Percentiles rank a stretch among this genome's conserved stretches.
phyloP scores from a whole-genome alignment of 1,139 yeast species.

The Petasospora fabianii region DNA sequence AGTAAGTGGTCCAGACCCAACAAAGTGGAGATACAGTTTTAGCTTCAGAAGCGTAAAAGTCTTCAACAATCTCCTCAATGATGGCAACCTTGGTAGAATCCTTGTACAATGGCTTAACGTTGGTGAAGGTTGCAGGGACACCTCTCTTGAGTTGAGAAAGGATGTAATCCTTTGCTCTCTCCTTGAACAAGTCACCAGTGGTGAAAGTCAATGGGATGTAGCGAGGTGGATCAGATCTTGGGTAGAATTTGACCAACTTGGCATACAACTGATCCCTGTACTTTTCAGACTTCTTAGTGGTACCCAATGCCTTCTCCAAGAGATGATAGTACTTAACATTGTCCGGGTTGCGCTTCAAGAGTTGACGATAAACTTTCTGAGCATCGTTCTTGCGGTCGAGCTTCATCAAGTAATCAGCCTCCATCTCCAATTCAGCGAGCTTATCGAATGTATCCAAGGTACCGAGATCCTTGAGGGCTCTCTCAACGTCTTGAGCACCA shows the following conservation, averaged over 20 bases:
- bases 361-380: slow-evolving; percentile 58
- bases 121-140: slow-evolving; percentile 87
- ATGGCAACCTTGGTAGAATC: slow-evolving; percentile 43
- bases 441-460: slow-evolving; percentile 64
- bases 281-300: slow-evolving; percentile 35
- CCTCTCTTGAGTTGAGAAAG: slow-evolving; percentile 65
- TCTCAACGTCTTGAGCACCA: slow-evolving; percentile 46
- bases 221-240: slow-evolving; percentile 78
- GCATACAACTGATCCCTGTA: slow-evolving; percentile 56
- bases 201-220: slow-evolving; percentile 75
- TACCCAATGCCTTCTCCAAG: slow-evolving; percentile 60
- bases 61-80: slow-evolving; percentile 52
- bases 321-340: slow-evolving; percentile 59
- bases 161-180: slow-evolving; percentile 50
- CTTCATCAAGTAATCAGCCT: slow-evolving; percentile 55
- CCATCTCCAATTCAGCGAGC: slow-evolving; percentile 58
- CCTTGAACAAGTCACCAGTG: slow-evolving; percentile 48
- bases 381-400: slow-evolving; percentile 55
- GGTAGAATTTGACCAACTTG: slow-evolving; percentile 66
- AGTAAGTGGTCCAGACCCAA: slow-evolving; percentile 74
- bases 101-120: slow-evolving; percentile 75
- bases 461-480: slow-evolving; percentile 55
- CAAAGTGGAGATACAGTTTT: slow-evolving; percentile 42
- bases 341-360: slow-evolving; percentile 86
- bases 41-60: slow-evolving; percentile 36